Percentiles rank a stretch among this genome's conserved stretches.
Conservation (phyloP, 2,329 filamentous ascomycete genomes). For the Huntiella bhutanensis region DNA sequence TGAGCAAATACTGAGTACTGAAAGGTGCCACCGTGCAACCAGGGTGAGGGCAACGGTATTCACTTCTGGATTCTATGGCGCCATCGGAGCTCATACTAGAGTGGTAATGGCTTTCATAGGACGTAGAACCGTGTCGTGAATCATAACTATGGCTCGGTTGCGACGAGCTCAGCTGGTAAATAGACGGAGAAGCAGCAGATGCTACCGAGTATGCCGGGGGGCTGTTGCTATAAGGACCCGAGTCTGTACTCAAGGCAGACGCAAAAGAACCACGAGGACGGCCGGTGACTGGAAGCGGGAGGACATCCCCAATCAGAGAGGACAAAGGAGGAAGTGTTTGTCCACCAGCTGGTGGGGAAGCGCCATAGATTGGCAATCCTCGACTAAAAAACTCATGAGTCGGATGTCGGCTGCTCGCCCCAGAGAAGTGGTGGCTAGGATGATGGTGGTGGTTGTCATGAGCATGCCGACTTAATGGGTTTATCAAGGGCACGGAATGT, state of each 20-base stretch:
- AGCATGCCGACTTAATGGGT: too few species aligned
- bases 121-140: not conserved
- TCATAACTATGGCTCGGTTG: constrained; percentile 6
- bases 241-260: not conserved
- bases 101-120: not conserved
- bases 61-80: constrained; percentile 2
- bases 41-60: constrained; percentile 15
- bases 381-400: too few species aligned
- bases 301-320: not conserved
- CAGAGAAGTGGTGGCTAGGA: too few species aligned
- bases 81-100: constrained; percentile 1
- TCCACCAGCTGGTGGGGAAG: not conserved
- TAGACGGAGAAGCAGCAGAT: constrained; percentile 4
- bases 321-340: constrained; percentile 1
- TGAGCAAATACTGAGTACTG: constrained; percentile 58
- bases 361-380: not conserved
- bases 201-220: constrained; percentile 5
- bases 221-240: constrained; percentile 5
- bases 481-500: not conserved
- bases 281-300: not conserved
- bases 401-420: too few species aligned
- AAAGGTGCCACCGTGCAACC: constrained; percentile 58
- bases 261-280: not conserved
- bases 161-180: constrained; percentile 9
- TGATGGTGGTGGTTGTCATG: too few species aligned